phyloP scores from a whole-genome alignment of 108 stramenopile species.

The Fragilaria crotonensis region DNA sequence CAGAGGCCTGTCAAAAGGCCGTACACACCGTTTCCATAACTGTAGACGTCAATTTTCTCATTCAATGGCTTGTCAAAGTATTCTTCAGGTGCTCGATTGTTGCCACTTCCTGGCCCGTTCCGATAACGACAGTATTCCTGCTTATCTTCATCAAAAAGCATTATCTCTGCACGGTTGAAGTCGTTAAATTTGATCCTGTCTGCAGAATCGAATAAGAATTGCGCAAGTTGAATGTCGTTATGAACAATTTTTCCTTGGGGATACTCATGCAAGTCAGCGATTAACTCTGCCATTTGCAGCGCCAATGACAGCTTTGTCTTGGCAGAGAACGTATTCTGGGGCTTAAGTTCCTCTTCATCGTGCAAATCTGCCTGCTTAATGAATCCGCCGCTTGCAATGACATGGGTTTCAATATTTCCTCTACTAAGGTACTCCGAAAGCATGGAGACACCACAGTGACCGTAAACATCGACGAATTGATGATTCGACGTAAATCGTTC shows the following conservation, averaged over 20 bases:
- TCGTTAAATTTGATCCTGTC: constrained; percentile 60
- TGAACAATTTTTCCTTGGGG: constrained; percentile 50
- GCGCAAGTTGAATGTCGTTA: constrained; percentile 52
- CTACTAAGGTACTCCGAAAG: background rate
- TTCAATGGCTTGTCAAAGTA: constrained; percentile 36
- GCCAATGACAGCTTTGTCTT: constrained; percentile 59
- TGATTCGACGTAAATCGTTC: constrained; percentile 55
- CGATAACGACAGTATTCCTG: constrained; percentile 51
- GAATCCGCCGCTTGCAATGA: constrained; percentile 21
- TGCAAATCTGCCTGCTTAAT: constrained; percentile 25
- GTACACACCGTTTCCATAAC: constrained; percentile 51
- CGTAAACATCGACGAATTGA: constrained; percentile 58
- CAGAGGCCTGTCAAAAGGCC: constrained; percentile 38
- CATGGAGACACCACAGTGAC: constrained; percentile 53
- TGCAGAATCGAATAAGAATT: constrained; percentile 39
- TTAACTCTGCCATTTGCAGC: constrained; percentile 51
- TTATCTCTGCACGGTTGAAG: constrained; percentile 67
- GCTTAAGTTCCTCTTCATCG: constrained; percentile 33
- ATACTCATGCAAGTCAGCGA: constrained; percentile 69
- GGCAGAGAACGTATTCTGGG: constrained; percentile 48
- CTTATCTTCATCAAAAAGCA: constrained; percentile 45
- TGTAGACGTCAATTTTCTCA: constrained; percentile 66
- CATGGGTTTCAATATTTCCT: background rate
- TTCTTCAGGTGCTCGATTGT: constrained; percentile 63
- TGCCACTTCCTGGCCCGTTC: constrained; percentile 49